A percentile compares a stretch with the other conserved stretches of the same genome.
These are phyloP conservation scores for Chytriomyces hyalinus DNA, from an alignment of 192 early-diverging fungal genomes.

Conservation along the genomic window DNA sequence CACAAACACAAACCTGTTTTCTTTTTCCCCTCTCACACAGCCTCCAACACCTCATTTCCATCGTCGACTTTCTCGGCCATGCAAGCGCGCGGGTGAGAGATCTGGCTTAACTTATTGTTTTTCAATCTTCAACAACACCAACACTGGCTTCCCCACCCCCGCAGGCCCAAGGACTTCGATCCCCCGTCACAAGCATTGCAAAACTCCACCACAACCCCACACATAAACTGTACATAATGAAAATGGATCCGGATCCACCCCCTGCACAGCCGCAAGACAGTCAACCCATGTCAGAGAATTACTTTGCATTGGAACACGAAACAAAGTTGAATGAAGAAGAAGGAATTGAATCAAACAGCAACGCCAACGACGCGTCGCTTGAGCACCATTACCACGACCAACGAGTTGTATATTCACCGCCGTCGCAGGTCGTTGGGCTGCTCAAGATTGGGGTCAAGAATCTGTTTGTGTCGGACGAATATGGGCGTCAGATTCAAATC, in stretches of 20 bases:
- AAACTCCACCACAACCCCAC: constrained; percentile 44
- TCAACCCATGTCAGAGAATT: too few species aligned
- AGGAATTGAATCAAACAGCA: not conserved
- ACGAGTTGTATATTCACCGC: constrained; percentile 5
- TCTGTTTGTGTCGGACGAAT: constrained; percentile 54
- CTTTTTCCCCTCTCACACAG: not conserved
- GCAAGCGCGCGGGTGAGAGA: constrained; percentile 41
- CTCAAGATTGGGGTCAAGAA: constrained; percentile 55
- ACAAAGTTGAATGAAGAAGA: not conserved
- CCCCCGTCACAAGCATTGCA: constrained; percentile 45
- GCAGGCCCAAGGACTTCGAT: constrained; percentile 50
- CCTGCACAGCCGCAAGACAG: too few species aligned
- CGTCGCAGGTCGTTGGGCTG: constrained; percentile 44
- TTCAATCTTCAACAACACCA: not conserved
- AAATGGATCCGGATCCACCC: not conserved
- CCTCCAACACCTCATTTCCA: constrained; percentile 8
- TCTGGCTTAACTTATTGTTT: not conserved
- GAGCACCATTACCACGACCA: constrained; percentile 10
- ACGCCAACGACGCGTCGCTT: constrained; percentile 3
- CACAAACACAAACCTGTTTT: not conserved
- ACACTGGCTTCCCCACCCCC: not conserved
- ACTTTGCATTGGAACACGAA: not conserved
- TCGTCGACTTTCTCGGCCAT: constrained; percentile 44
- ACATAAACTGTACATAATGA: constrained; percentile 51
- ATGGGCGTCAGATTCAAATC: constrained; percentile 43